phyloP scores from a whole-genome alignment of 257 asterid species.

The Thymus quinquecostatus region DNA sequence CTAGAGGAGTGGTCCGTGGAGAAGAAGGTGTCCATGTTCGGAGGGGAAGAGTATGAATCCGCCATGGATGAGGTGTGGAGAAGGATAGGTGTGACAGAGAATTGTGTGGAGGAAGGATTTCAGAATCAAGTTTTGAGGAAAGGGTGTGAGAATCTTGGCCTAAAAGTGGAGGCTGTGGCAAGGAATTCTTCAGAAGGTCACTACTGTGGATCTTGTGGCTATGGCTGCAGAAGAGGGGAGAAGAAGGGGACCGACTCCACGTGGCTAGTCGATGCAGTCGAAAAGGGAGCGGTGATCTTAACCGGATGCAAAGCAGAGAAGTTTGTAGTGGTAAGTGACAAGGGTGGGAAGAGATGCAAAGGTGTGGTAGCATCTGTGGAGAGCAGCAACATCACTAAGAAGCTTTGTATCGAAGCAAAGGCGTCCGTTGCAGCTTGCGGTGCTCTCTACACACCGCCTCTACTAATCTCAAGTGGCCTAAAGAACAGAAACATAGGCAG shows the following conservation, averaged over 20 bases:
- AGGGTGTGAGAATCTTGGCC: slow-evolving; percentile 61
- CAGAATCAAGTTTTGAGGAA: slow-evolving; percentile 52
- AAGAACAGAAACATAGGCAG: slow-evolving; percentile 52
- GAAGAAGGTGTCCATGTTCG: slow-evolving; percentile 45
- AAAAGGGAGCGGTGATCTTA: slow-evolving; percentile 53
- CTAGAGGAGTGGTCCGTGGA: slow-evolving; percentile 56
- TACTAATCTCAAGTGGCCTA: slow-evolving; percentile 54
- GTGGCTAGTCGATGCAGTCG: slow-evolving; percentile 64
- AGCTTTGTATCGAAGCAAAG: slow-evolving; percentile 44
- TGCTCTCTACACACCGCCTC: slow-evolving; percentile 59
- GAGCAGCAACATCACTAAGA: slow-evolving; percentile 32
- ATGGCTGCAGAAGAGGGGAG: slow-evolving; percentile 63
- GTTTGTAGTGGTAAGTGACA: slow-evolving; percentile 39
- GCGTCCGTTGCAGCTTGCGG: slow-evolving; percentile 61
- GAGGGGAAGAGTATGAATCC: slow-evolving; percentile 44
- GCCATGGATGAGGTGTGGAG: slow-evolving; percentile 59
- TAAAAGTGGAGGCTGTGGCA: slow-evolving; percentile 44
- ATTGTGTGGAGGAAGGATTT: slow-evolving; percentile 48
- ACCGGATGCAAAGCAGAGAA: slow-evolving; percentile 67
- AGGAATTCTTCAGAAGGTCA: slow-evolving; percentile 56
- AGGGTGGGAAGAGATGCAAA: slow-evolving; percentile 41
- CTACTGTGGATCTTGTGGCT: slow-evolving; percentile 68
- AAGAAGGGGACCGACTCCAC: slow-evolving; percentile 64
- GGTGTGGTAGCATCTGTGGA: slow-evolving; percentile 52
- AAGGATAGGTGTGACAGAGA: slow-evolving; percentile 59